Evolutionary conservation across 1,284 basidiomycete genomes (phyloP).

Genomic region (Stereum hirsutum): DNA sequence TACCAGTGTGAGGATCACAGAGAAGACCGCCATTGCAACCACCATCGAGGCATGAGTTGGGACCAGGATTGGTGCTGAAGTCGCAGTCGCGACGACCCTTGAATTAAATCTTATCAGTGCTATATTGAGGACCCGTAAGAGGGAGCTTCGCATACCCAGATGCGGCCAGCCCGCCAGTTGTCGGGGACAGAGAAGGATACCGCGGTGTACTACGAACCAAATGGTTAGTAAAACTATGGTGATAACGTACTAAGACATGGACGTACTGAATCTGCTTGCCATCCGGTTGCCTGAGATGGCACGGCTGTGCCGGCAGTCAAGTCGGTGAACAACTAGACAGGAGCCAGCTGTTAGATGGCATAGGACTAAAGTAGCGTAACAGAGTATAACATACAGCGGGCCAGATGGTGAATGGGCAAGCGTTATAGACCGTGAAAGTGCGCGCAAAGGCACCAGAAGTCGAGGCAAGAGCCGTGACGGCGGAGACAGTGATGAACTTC

Average conservation of each 20-base stretch:
- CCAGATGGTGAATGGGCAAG: constrained; percentile 29
- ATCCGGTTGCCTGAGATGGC: constrained; percentile 23
- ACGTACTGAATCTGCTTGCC: not conserved
- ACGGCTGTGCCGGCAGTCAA: constrained; percentile 18
- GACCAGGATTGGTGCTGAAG: constrained; percentile 31
- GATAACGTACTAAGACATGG: no score
- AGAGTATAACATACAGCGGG: not conserved
- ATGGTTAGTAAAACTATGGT: constrained; percentile 9
- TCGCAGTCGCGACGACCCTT: constrained; percentile 36
- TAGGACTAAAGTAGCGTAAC: not conserved
- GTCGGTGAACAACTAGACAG: constrained; percentile 21
- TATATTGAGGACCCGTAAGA: no score
- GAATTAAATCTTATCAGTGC: no score
- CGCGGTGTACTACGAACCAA: constrained; percentile 23
- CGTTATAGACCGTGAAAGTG: constrained; percentile 27
- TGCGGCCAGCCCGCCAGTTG: constrained; percentile 29
- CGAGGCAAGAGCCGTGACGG: constrained; percentile 14
- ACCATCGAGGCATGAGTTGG: constrained; percentile 33
- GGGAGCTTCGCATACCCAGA: constrained; percentile 21
- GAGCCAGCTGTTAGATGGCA: not conserved
- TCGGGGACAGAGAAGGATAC: constrained; percentile 26
- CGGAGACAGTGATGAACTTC: constrained; percentile 11
- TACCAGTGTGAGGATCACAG: constrained; percentile 31
- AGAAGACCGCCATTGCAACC: constrained; percentile 38
- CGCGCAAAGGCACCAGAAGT: constrained; percentile 19